Conservation (phyloP, 225 moss, liverwort and hornwort genomes). For the Neckera pumila region DNA sequence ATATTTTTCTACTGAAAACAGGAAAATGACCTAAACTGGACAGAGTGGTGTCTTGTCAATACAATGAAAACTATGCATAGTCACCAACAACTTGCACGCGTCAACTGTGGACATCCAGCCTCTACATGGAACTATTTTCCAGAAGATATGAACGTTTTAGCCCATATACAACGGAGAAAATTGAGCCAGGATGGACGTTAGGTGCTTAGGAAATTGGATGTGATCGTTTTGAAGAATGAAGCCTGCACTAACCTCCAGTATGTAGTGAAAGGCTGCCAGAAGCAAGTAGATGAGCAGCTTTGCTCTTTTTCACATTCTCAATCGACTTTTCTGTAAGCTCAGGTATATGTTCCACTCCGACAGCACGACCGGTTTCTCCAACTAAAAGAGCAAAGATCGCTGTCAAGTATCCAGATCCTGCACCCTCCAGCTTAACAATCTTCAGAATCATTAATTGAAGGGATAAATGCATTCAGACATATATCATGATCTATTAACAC, state of each 20-base stretch:
- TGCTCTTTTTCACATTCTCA: slow-evolving; percentile 40
- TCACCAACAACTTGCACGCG: neutral
- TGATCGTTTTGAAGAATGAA: neutral
- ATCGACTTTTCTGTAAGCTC: slow-evolving; percentile 55
- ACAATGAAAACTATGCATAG: neutral
- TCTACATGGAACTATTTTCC: neutral
- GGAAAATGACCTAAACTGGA: neutral
- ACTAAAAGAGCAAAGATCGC: slow-evolving; percentile 71
- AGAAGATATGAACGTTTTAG: neutral
- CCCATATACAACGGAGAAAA: neutral
- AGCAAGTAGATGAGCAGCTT: slow-evolving; percentile 43
- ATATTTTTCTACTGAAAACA: neutral
- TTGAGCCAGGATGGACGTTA: neutral
- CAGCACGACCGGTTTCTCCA: slow-evolving; percentile 40
- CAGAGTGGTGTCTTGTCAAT: neutral
- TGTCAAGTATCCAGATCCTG: slow-evolving; percentile 78
- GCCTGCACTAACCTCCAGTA: slow-evolving; percentile 42
- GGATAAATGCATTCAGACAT: neutral
- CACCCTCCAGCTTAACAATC: neutral
- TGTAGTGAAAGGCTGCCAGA: slow-evolving; percentile 46
- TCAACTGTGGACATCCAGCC: neutral
- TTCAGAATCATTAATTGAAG: neutral
- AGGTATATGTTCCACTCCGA: slow-evolving; percentile 72
- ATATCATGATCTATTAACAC: neutral
- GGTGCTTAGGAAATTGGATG: neutral